A percentile compares a stretch with the other conserved stretches of the same genome.
These are phyloP conservation scores for Aspergillus baeticus DNA, from an alignment of 495 filamentous ascomycete species.

Conservation along the genomic window DNA sequence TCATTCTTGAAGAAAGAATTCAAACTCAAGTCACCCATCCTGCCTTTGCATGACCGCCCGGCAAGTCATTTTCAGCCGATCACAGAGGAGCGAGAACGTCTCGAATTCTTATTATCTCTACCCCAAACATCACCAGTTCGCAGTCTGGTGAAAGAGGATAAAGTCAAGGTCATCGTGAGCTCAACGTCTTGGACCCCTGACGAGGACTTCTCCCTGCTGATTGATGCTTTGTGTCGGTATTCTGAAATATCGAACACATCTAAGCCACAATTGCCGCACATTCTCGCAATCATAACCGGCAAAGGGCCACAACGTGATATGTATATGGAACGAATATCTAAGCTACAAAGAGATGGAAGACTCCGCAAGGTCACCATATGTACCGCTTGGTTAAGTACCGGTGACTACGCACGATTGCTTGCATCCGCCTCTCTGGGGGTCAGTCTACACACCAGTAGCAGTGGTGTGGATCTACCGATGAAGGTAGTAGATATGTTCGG, in stretches of 20 bases:
- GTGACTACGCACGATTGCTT: slow-evolving; percentile 84
- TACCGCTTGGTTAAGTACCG: slow-evolving; percentile 78
- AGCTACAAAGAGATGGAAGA: slow-evolving; percentile 55
- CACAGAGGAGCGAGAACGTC: slow-evolving; percentile 39
- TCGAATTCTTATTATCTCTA: slow-evolving; percentile 58
- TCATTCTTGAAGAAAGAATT: slow-evolving; percentile 66
- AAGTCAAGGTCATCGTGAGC: slow-evolving; percentile 71
- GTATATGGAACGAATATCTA: slow-evolving; percentile 65
- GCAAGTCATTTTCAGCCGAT: slow-evolving; percentile 78
- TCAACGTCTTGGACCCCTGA: slow-evolving; percentile 96
- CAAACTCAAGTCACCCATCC: slow-evolving; percentile 57
- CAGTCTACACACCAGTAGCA: slow-evolving; percentile 87
- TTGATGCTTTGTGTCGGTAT: slow-evolving; percentile 78
- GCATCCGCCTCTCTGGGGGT: slow-evolving; percentile 87
- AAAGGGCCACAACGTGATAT: slow-evolving; percentile 80
- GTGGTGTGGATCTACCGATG: slow-evolving; percentile 96
- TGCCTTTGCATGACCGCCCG: slow-evolving; percentile 84
- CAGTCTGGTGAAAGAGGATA: slow-evolving; percentile 52
- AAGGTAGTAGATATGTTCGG: slow-evolving; percentile 99
- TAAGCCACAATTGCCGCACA: slow-evolving; percentile 49
- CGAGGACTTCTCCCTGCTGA: slow-evolving; percentile 88
- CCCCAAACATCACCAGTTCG: slow-evolving; percentile 57
- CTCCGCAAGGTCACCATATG: slow-evolving; percentile 66
- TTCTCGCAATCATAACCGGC: slow-evolving; percentile 89
- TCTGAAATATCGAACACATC: slow-evolving; percentile 46